phyloP scores from a whole-genome alignment of 768 basidiomycete species.

The Psilocybe azurescens region DNA sequence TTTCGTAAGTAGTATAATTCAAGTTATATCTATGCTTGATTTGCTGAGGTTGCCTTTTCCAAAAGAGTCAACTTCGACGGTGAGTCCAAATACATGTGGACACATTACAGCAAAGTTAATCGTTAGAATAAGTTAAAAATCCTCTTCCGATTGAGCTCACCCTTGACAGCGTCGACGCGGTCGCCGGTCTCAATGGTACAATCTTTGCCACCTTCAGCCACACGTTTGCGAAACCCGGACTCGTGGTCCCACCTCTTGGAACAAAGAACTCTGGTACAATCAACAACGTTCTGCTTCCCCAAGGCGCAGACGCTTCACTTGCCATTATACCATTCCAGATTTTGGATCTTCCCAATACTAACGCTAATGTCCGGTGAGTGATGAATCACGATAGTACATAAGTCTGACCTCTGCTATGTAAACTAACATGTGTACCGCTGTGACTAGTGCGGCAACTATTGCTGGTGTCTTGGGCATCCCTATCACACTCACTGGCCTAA shows the following conservation, averaged over 20 bases:
- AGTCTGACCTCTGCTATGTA: too few relatives aligned
- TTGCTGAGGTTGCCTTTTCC: not conserved
- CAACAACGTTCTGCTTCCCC: constrained; percentile 57
- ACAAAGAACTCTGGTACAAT: constrained; percentile 65
- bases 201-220: constrained; percentile 65
- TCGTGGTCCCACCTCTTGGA: constrained; percentile 54
- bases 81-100: constrained; percentile 11
- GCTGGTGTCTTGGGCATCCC: constrained; percentile 38
- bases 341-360: constrained; percentile 52
- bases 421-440: too few relatives aligned
- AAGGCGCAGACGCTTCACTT: constrained; percentile 55
- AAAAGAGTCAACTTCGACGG: constrained; percentile 43
- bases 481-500: constrained; percentile 38
- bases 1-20: constrained; percentile 33
- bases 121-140: constrained; percentile 38
- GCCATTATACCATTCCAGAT: constrained; percentile 58
- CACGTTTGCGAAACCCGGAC: constrained; percentile 54
- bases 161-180: constrained; percentile 44
- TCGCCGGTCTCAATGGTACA: constrained; percentile 56
- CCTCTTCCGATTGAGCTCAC: constrained; percentile 51
- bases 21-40: not conserved
- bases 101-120: not conserved
- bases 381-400: not conserved
- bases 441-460: constrained; percentile 36
- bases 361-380: constrained; percentile 43